phyloP scores from a whole-genome alignment of 1,284 basidiomycete species.

The Ceratobasidium sp. region DNA sequence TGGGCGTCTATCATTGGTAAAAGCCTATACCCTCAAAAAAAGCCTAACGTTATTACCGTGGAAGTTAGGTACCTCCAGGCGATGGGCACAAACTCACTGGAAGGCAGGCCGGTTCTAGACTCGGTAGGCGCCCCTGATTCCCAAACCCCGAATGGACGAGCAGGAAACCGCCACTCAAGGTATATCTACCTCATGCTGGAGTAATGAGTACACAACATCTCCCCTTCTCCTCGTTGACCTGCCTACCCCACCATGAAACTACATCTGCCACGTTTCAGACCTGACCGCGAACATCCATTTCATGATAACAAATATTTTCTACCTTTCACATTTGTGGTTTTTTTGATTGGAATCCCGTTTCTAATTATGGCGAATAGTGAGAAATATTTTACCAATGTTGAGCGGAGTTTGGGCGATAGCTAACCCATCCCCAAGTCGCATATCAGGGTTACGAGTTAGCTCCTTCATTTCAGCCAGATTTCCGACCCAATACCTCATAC shows the following conservation, averaged over 20 bases:
- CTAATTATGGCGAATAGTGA: not conserved
- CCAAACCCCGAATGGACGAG: not conserved
- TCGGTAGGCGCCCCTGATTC: not conserved
- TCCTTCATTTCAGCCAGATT: constrained; percentile 8
- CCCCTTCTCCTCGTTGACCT: not conserved
- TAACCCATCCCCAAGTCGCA: constrained; percentile 1
- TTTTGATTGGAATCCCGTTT: constrained; percentile 12
- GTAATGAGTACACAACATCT: not conserved
- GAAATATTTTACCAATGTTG: not conserved
- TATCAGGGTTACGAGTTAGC: constrained; percentile 19
- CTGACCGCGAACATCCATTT: not conserved
- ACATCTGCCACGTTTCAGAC: not conserved
- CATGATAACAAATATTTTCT: too few species aligned
- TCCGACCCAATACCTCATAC: not conserved
- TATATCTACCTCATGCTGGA: too few species aligned
- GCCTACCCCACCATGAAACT: not conserved
- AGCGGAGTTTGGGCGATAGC: not conserved
- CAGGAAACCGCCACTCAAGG: not conserved
- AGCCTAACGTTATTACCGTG: too few species aligned
- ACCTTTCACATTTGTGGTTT: too few species aligned
- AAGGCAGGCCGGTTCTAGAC: too few species aligned
- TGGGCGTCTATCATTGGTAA: too few species aligned
- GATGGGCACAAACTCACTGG: too few species aligned
- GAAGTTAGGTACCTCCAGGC: too few species aligned
- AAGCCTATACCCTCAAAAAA: too few species aligned